Percentiles rank a stretch among this genome's conserved stretches.
phyloP scores from a whole-genome alignment of 306 rosid species.

The Dryas octopetala region DNA sequence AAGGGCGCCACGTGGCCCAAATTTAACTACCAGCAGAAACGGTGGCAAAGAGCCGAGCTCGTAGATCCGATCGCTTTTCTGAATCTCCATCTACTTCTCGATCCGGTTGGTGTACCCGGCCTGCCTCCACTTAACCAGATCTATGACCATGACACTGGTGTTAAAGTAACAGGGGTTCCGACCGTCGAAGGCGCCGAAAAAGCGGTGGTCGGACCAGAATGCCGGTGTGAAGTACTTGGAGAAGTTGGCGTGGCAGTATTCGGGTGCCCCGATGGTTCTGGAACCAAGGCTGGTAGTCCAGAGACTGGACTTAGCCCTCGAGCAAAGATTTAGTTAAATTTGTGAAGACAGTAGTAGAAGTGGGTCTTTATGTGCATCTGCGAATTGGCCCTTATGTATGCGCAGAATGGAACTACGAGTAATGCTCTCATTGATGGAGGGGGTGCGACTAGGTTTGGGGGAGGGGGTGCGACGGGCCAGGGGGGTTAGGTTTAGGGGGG shows the following conservation, averaged over 20 bases:
- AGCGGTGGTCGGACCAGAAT: constrained; percentile 50
- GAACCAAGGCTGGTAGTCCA: no score
- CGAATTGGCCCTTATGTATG: constrained; percentile 96
- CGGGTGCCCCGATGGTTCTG: no score
- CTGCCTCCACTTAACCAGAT: constrained; percentile 65
- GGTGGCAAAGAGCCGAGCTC: constrained; percentile 80
- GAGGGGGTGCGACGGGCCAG: no score
- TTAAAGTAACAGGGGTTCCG: constrained; percentile 71
- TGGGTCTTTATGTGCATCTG: constrained; percentile 80
- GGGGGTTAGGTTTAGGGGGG: no score
- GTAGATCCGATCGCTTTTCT: constrained; percentile 65
- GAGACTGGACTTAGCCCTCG: no score
- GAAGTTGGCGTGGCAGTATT: no score
- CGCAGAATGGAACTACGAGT: constrained; percentile 99
- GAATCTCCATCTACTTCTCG: constrained; percentile 77
- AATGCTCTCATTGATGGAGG: neutral
- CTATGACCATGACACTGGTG: constrained; percentile 86
- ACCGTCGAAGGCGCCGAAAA: constrained; percentile 33
- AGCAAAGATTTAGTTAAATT: constrained; percentile 72
- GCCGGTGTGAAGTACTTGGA: neutral
- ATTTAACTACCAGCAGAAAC: constrained; percentile 43
- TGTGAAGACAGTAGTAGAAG: constrained; percentile 74
- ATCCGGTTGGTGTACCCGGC: constrained; percentile 46
- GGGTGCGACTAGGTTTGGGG: no score
- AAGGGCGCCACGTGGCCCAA: constrained; percentile 79